Conservation (phyloP, 2,329 filamentous ascomycete species). For the Botrytis deweyae region DNA sequence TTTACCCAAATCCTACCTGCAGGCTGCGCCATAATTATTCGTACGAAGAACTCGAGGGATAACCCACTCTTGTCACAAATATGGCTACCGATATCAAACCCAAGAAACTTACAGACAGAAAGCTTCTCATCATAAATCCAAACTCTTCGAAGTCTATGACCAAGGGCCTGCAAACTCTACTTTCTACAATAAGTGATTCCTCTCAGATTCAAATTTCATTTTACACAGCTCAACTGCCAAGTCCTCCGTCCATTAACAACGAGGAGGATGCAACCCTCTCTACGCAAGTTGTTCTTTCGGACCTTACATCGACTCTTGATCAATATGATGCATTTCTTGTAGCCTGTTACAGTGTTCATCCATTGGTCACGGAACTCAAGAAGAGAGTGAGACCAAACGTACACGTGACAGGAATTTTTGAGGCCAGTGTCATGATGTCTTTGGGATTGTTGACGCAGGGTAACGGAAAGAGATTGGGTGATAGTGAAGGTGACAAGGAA, state of each 20-base stretch:
- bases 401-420: constrained; percentile 80
- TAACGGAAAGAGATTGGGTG: constrained; percentile 28
- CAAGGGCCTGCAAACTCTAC: constrained; percentile 54
- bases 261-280: constrained; percentile 65
- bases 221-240: constrained; percentile 58
- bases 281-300: constrained; percentile 58
- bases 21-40: background rate
- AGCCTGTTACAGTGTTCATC: constrained; percentile 85
- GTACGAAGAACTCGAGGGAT: background rate
- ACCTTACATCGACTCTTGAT: constrained; percentile 47
- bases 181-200: constrained; percentile 38
- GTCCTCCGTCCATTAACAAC: constrained; percentile 77
- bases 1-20: background rate
- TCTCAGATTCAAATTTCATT: constrained; percentile 35
- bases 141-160: constrained; percentile 77
- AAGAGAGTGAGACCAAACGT: constrained; percentile 40
- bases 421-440: constrained; percentile 65
- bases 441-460: constrained; percentile 42
- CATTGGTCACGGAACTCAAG: constrained; percentile 65
- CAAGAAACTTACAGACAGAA: constrained; percentile 34
- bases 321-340: constrained; percentile 76
- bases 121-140: constrained; percentile 73
- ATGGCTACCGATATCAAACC: constrained; percentile 6
- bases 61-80: background rate
- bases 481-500: constrained; percentile 27